Percentiles rank a stretch among this genome's conserved stretches.
These are phyloP conservation scores for Alternaria infectoria DNA, from an alignment of 2,329 filamentous ascomycete genomes.

Conservation along the genomic window DNA sequence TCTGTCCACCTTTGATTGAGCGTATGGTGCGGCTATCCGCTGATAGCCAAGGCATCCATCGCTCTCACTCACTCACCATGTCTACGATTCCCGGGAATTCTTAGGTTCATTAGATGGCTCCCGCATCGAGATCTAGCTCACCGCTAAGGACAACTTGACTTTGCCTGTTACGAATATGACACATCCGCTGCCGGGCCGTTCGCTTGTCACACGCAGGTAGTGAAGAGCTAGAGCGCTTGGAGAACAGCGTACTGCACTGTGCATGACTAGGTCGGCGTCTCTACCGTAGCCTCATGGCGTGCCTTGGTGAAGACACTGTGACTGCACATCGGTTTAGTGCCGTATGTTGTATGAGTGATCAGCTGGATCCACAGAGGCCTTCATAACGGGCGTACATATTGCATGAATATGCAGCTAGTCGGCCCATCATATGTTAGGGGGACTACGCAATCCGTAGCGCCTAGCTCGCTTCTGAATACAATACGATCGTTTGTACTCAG, in stretches of 20 bases:
- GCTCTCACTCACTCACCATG: not conserved
- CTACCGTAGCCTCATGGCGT: conserved; percentile 15
- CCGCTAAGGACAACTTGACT: conserved; percentile 7
- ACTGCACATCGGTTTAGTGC: conserved; percentile 15
- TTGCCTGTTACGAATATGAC: conserved; percentile 2
- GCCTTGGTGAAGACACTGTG: conserved; percentile 7
- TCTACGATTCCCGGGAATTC: not conserved
- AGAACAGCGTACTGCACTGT: conserved; percentile 12
- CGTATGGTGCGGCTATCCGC: conserved; percentile 8
- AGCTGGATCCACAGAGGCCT: conserved; percentile 5
- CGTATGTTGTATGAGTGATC: conserved; percentile 7
- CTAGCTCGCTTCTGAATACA: conserved; percentile 8
- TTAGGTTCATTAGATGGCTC: not conserved
- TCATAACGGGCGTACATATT: conserved; percentile 11
- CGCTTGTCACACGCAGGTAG: conserved; percentile 12
- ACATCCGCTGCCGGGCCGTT: conserved; percentile 12
- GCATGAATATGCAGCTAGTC: conserved; percentile 16
- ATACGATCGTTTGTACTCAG: conserved; percentile 10
- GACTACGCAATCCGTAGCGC: not conserved
- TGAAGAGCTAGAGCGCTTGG: conserved; percentile 8
- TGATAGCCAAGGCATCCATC: conserved; percentile 2
- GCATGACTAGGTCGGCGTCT: conserved; percentile 11
- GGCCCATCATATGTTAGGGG: conserved; percentile 3
- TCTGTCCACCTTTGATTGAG: conserved; percentile 4
- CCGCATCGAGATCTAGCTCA: conserved; percentile 8